A percentile compares a stretch with the other conserved stretches of the same genome.
These are phyloP conservation scores for Dothistroma pini DNA, from an alignment of 2,329 filamentous ascomycete species.

Conservation along the genomic window DNA sequence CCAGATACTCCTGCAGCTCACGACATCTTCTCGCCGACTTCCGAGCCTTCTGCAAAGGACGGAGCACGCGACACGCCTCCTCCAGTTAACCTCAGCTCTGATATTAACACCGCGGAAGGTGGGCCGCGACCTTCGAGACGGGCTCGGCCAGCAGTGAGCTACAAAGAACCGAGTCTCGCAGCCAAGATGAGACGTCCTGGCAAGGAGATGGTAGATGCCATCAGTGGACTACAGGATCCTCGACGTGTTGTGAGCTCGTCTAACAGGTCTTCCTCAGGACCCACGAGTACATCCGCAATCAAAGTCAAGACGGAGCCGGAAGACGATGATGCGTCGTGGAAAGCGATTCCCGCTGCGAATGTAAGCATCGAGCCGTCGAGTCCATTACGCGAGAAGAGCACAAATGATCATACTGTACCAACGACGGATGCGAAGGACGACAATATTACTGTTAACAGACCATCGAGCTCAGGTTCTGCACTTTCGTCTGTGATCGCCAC, in stretches of 20 bases:
- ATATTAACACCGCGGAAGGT: slow-evolving; percentile 33
- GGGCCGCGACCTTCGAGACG: slow-evolving; percentile 43
- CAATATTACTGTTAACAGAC: background rate
- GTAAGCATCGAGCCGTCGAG: slow-evolving; percentile 12
- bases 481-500: slow-evolving; percentile 5
- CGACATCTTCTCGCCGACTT: slow-evolving; percentile 43
- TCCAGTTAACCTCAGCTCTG: slow-evolving; percentile 37
- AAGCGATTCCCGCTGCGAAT: slow-evolving; percentile 4
- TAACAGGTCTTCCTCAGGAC: slow-evolving; percentile 8
- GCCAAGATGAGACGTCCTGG: slow-evolving; percentile 50
- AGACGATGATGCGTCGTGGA: slow-evolving; percentile 25
- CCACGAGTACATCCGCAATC: slow-evolving; percentile 2
- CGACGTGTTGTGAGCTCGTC: slow-evolving; percentile 29
- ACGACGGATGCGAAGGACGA: background rate
- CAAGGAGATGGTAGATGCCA: slow-evolving; percentile 46
- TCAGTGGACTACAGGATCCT: slow-evolving; percentile 34
- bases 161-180: slow-evolving; percentile 47
- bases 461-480: background rate
- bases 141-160: slow-evolving; percentile 46
- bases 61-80: slow-evolving; percentile 41
- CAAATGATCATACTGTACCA: slow-evolving; percentile 1
- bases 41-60: slow-evolving; percentile 36
- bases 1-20: slow-evolving; percentile 33
- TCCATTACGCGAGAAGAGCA: slow-evolving; percentile 22
- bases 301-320: slow-evolving; percentile 30